A percentile compares a stretch with the other conserved stretches of the same genome.
Conservation (phyloP, 441 rosid genomes). For the Pelargonium myrrhifolium region DNA sequence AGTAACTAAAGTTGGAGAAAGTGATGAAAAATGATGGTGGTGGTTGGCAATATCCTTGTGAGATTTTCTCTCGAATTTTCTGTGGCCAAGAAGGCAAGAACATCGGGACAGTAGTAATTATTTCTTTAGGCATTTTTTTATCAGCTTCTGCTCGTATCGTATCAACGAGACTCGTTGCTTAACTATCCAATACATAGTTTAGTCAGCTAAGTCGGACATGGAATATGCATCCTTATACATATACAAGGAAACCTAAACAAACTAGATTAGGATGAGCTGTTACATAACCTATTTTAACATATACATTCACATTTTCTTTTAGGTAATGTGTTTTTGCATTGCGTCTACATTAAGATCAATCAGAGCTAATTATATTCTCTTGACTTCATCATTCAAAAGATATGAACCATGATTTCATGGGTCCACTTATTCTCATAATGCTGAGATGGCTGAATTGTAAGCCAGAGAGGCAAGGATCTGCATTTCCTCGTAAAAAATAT, state of each 20-base stretch:
- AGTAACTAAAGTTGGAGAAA: neutral
- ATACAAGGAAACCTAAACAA: neutral
- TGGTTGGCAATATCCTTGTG: neutral
- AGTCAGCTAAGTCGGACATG: neutral
- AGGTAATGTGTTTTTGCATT: neutral
- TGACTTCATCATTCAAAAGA: neutral
- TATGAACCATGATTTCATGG: neutral
- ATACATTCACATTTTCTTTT: no score
- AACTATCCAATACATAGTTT: neutral
- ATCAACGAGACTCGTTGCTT: neutral
- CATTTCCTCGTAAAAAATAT: neutral
- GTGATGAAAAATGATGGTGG: neutral
- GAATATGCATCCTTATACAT: neutral
- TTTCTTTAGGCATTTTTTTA: neutral
- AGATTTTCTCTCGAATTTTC: neutral
- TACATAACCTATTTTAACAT: no score
- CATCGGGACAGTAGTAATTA: neutral
- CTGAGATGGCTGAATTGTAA: neutral
- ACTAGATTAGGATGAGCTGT: neutral
- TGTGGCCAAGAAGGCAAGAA: neutral
- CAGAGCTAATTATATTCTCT: neutral
- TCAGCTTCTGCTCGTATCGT: neutral
- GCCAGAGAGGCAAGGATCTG: neutral
- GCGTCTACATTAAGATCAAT: neutral
- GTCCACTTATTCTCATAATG: neutral